These are phyloP conservation scores for Amaranthus tricolor DNA, from an alignment of 179 eudicot species.

Conservation along the genomic window DNA sequence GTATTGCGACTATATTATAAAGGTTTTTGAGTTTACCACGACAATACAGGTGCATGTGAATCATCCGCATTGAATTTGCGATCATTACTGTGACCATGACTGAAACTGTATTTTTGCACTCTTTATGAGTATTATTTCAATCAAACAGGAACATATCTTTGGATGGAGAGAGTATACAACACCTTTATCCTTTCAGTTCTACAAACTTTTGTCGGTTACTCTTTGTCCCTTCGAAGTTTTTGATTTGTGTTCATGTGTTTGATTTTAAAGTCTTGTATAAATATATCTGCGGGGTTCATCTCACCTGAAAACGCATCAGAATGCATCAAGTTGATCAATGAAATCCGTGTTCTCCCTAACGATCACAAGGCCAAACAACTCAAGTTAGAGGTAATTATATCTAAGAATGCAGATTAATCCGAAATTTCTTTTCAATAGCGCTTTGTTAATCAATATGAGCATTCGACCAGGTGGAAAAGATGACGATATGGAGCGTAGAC, in stretches of 20 bases:
- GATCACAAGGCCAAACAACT: constrained; percentile 64
- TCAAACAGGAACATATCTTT: too few relatives aligned
- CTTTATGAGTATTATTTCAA: too few relatives aligned
- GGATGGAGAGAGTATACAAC: too few relatives aligned
- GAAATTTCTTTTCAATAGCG: not conserved
- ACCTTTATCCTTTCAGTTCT: not conserved
- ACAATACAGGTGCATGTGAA: too few relatives aligned
- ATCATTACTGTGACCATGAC: too few relatives aligned
- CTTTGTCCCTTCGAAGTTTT: not conserved
- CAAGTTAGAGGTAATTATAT: constrained; percentile 57
- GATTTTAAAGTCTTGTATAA: constrained; percentile 59
- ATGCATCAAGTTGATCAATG: constrained; percentile 70
- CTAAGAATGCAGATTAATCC: not conserved
- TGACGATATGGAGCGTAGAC: constrained; percentile 60
- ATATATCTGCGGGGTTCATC: constrained; percentile 61
- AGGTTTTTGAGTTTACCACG: too few relatives aligned
- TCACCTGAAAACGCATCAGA: constrained; percentile 85
- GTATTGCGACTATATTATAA: too few relatives aligned
- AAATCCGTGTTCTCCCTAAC: constrained; percentile 66
- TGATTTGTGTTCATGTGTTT: constrained; percentile 9
- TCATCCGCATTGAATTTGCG: too few relatives aligned
- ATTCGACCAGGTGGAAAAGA: constrained; percentile 67
- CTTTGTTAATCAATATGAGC: constrained; percentile 6
- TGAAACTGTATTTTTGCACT: too few relatives aligned
- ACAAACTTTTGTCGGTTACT: not conserved